phyloP scores from a whole-genome alignment of 1,284 basidiomycete genomes.

The Anthracocystis setariae region DNA sequence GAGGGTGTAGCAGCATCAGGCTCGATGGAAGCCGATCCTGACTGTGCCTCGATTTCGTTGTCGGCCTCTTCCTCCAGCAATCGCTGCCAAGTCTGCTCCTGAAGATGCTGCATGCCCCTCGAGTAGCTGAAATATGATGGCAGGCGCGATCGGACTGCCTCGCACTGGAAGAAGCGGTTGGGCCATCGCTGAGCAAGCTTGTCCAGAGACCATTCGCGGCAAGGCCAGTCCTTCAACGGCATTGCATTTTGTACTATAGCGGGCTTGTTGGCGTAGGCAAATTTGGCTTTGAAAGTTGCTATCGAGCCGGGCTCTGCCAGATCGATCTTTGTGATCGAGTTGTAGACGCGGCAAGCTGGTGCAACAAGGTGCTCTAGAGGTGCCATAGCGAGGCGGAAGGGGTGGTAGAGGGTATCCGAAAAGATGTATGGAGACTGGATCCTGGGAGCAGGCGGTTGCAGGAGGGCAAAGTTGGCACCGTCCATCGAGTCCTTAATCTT shows the following conservation, averaged over 20 bases:
- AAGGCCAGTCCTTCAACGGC: slow-evolving; percentile 51
- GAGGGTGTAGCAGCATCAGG: slow-evolving; percentile 15
- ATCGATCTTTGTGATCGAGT: slow-evolving; percentile 48
- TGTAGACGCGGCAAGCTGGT: slow-evolving; percentile 35
- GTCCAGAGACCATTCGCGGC: slow-evolving; percentile 55
- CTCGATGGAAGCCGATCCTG: slow-evolving; percentile 3
- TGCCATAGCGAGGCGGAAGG: slow-evolving; percentile 54
- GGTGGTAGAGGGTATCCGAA: slow-evolving; percentile 59
- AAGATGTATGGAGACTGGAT: slow-evolving; percentile 51
- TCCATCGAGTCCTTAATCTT: slow-evolving; percentile 25
- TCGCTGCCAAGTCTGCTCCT: slow-evolving; percentile 38
- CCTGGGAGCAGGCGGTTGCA: slow-evolving; percentile 23
- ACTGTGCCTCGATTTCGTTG: not conserved
- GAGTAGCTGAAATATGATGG: slow-evolving; percentile 58
- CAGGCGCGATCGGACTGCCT: slow-evolving; percentile 51
- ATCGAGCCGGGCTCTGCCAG: slow-evolving; percentile 30
- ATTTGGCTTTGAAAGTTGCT: slow-evolving; percentile 29
- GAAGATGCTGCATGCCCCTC: slow-evolving; percentile 43
- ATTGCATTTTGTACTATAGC: slow-evolving; percentile 59
- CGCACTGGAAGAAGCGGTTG: slow-evolving; percentile 56
- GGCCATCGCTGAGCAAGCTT: slow-evolving; percentile 46
- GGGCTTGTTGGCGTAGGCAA: slow-evolving; percentile 42
- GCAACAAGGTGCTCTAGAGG: slow-evolving; percentile 48
- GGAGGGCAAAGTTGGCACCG: slow-evolving; percentile 27
- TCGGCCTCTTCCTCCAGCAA: slow-evolving; percentile 24